Evolutionary conservation across 805 yeast species (phyloP), one percentile per base, ranked within the genome.

Genomic region (Ogataea trehalophila): DNA sequence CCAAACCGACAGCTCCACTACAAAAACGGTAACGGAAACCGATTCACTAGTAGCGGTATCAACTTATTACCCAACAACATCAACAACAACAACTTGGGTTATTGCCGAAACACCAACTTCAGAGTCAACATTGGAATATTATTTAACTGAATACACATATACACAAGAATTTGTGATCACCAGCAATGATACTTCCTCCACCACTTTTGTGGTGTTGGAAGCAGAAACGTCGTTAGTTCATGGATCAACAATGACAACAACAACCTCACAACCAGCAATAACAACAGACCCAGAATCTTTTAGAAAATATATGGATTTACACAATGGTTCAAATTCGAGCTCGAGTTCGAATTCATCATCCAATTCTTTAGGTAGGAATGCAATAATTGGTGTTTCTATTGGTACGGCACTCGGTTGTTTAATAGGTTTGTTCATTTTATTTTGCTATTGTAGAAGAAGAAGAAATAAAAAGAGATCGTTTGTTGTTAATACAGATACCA

Each of bases 111-210:
- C 20, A 20, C 3, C 20, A 20, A 20, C 20, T 20, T 20, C 20
- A 20, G 20, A 20, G 20, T 20, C 20, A 20, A 20, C 20, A 20
- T 4, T 20, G 20, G 42, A 39, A 1, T 20, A 36, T 20, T 38
- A 42, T 34, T 33, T 43, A 7, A 52, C 62, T 5, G 48, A 57
- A 5, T 47, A 52, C 22, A 50, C 54, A 3, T 64, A 64, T 46
- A 58, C 66, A 4, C 69, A 65, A 47, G 50, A 52, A 9, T 62
- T 57, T 44, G 54, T 63, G 22, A 57, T 66, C 7, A 63, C 70
- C 0, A 68, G 50, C 26, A 23, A 57, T 6, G n/a, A 50, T 4
- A 57, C 62, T 4, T 60, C 67, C 1, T 50, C 61, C 37, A 59
- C 54, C 14, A 58, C 69, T 1, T 43, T 51, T 3, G 42, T 59